Evolutionary conservation across 2,329 filamentous ascomycete species (phyloP).

Genomic region (Colletotrichum sp.): DNA sequence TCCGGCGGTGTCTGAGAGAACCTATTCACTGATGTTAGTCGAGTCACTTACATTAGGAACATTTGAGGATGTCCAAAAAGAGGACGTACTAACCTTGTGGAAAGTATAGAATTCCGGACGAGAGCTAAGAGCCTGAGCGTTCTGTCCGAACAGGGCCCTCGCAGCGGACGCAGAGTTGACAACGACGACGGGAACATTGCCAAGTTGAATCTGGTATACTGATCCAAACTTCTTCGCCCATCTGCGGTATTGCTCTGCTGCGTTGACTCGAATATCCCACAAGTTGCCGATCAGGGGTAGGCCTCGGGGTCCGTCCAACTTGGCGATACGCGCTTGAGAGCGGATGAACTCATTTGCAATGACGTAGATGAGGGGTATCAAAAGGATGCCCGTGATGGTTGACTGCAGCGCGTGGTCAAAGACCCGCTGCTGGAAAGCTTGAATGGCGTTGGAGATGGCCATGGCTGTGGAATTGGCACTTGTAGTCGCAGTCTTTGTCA

Average conservation of each 20-base stretch:
- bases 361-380: conserved; percentile 46
- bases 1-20: conserved; percentile 68
- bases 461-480: conserved; percentile 19
- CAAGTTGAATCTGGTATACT: conserved; percentile 63
- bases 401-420: conserved; percentile 27
- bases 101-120: conserved; percentile 65
- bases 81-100: conserved; percentile 49
- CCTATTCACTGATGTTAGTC: conserved; percentile 35
- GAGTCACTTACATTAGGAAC: not conserved
- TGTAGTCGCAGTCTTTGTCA: not conserved
- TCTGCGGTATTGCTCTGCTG: conserved; percentile 59
- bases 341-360: conserved; percentile 55
- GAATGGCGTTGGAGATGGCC: conserved; percentile 29
- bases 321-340: conserved; percentile 45
- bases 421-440: conserved; percentile 23
- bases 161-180: conserved; percentile 60
- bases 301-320: conserved; percentile 53
- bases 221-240: conserved; percentile 54
- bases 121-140: conserved; percentile 59
- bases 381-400: not conserved
- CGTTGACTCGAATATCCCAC: conserved; percentile 58
- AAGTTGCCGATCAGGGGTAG: conserved; percentile 61
- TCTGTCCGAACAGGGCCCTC: conserved; percentile 54
- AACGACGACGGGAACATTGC: conserved; percentile 61
- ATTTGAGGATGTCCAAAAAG: fast-evolving